Evolutionary conservation across 768 basidiomycete species (phyloP).

Genomic region (Mycena olivaceomarginata): DNA sequence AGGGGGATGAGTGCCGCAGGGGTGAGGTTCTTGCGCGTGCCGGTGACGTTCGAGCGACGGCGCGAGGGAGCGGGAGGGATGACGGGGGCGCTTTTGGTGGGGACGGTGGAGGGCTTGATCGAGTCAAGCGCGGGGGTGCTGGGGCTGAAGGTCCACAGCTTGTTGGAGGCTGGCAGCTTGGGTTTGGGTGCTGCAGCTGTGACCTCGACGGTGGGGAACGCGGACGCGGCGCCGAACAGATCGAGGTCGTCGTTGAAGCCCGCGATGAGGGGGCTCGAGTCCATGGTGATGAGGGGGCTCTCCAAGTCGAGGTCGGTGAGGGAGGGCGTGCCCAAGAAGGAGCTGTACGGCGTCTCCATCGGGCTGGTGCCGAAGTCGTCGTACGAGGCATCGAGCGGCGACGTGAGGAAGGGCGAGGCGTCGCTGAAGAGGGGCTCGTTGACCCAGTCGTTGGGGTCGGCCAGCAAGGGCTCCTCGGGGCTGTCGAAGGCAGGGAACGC

Average conservation of each 20-base stretch:
- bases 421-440: constrained; percentile 20
- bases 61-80: constrained; percentile 20
- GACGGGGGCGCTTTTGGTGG: constrained; percentile 7
- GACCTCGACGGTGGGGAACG: no score
- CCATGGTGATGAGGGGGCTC: constrained; percentile 30
- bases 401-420: constrained; percentile 32
- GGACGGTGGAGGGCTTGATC: constrained; percentile 13
- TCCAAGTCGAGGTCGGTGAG: constrained; percentile 24
- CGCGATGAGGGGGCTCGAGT: constrained; percentile 25
- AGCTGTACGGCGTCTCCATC: constrained; percentile 36
- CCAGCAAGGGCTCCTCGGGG: constrained; percentile 13
- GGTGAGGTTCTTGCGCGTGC: constrained; percentile 74
- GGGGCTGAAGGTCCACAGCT: constrained; percentile 35
- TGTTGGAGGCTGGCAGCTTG: constrained; percentile 22
- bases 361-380: constrained; percentile 42
- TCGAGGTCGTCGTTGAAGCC: not conserved
- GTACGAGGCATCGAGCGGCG: constrained; percentile 17
- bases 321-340: constrained; percentile 27
- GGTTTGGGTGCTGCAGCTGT: not conserved
- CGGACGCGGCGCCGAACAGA: no score
- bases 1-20: constrained; percentile 69
- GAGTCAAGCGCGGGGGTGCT: constrained; percentile 35
- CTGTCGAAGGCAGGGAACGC: constrained; percentile 17
- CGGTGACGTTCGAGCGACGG: constrained; percentile 43
- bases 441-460: not conserved